Evolutionary conservation across 2,329 filamentous ascomycete genomes (phyloP).

Genomic region (Sporothrix phasma): DNA sequence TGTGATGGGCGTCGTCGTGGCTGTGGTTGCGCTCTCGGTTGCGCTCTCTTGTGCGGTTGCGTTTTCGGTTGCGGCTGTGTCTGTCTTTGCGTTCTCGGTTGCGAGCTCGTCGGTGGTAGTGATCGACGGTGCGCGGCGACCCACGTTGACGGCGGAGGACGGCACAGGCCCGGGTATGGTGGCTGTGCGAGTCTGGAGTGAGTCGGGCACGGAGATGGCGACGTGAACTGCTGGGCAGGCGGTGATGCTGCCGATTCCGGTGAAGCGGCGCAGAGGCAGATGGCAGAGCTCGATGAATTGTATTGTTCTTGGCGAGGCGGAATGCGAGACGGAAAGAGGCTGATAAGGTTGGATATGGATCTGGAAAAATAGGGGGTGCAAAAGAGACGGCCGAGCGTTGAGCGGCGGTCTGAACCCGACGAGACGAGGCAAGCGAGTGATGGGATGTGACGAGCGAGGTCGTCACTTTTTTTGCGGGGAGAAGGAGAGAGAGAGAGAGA

Average conservation of each 20-base stretch:
- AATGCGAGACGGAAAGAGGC: neutral
- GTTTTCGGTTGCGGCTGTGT: no score
- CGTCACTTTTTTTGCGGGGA: no score
- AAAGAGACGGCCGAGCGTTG: neutral
- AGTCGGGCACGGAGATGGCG: constrained; percentile 18
- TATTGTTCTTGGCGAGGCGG: neutral
- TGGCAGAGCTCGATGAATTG: neutral
- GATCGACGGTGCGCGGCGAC: neutral
- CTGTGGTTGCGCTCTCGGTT: neutral
- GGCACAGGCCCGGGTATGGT: constrained; percentile 9
- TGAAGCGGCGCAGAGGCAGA: neutral
- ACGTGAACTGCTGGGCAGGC: neutral
- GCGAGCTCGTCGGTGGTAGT: neutral
- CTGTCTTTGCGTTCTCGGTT: neutral
- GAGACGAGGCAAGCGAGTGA: neutral
- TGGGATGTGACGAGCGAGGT: neutral
- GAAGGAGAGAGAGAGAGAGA: neutral
- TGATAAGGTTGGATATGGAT: neutral
- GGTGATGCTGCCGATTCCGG: neutral
- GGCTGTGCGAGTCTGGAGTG: constrained; percentile 5
- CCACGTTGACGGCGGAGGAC: constrained; percentile 4
- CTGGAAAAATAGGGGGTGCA: neutral
- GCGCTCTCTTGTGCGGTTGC: no score
- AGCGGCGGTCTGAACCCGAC: neutral
- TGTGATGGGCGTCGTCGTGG: neutral